Percentiles rank a stretch among this genome's conserved stretches.
Conservation (phyloP, 768 basidiomycete species). For the Pulveroboletus sp. region DNA sequence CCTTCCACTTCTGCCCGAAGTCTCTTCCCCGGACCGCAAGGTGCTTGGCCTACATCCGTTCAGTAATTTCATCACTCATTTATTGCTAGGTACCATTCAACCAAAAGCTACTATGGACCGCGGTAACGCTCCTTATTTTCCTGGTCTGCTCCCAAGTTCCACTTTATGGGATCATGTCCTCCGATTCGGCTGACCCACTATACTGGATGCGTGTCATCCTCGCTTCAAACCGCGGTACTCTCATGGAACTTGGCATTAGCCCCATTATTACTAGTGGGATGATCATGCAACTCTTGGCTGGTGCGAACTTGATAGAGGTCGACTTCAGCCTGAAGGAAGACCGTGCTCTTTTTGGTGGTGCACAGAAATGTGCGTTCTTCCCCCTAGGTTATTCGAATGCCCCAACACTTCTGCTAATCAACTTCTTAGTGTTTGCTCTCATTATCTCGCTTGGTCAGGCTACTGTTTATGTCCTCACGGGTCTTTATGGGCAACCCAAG, state of each 20-base stretch:
- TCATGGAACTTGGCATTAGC: slow-evolving; percentile 98
- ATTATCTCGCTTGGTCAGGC: slow-evolving; percentile 96
- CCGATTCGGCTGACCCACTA: slow-evolving; percentile 96
- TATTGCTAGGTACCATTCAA: slow-evolving; percentile 84
- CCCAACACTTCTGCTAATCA: background rate
- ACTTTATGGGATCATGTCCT: slow-evolving; percentile 98
- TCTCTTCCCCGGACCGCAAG: slow-evolving; percentile 96
- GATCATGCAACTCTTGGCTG: slow-evolving; percentile 99
- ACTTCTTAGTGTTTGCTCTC: slow-evolving; percentile 80
- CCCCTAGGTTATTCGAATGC: background rate
- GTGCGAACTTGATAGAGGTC: slow-evolving; percentile 95
- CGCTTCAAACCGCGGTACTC: slow-evolving; percentile 95
- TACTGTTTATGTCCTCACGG: slow-evolving; percentile 94
- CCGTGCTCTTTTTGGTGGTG: slow-evolving; percentile 89
- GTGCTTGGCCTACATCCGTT: slow-evolving; percentile 38
- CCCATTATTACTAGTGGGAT: slow-evolving; percentile 98
- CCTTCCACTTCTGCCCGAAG: slow-evolving; percentile 93
- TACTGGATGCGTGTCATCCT: slow-evolving; percentile 99
- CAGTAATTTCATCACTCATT: slow-evolving; percentile 2
- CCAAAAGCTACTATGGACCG: slow-evolving; percentile 98
- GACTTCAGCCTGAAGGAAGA: slow-evolving; percentile 98
- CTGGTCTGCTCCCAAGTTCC: slow-evolving; percentile 99
- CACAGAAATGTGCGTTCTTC: slow-evolving; percentile 81
- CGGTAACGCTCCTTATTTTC: slow-evolving; percentile 98
- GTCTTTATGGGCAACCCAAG: slow-evolving; percentile 90